Percentiles rank a stretch among this genome's conserved stretches.
phyloP scores from a whole-genome alignment of 768 basidiomycete genomes.

The Krasilnikovozyma curviuscula region DNA sequence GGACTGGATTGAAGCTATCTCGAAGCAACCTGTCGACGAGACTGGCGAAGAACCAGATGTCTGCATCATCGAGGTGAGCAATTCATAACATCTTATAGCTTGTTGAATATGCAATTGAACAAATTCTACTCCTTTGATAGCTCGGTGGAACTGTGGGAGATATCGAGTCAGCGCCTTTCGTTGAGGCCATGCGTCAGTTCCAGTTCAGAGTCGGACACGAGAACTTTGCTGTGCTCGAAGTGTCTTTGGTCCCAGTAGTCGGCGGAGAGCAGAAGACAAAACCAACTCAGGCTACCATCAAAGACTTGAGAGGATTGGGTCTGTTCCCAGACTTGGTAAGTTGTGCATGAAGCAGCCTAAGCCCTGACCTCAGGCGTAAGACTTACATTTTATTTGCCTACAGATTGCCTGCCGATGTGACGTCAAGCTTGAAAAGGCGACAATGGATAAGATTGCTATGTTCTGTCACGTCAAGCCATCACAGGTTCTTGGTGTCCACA shows the following conservation, averaged over 20 bases:
- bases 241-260: slow-evolving; percentile 94
- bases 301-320: slow-evolving; percentile 78
- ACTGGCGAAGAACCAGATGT: slow-evolving; percentile 84
- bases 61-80: slow-evolving; percentile 87
- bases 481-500: slow-evolving; percentile 80
- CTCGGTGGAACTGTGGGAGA: slow-evolving; percentile 97
- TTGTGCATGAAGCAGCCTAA: slow-evolving; percentile 3
- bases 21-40: slow-evolving; percentile 84
- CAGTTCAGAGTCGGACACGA: slow-evolving; percentile 93
- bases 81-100: neutral
- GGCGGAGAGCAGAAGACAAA: slow-evolving; percentile 99
- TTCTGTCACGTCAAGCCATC: slow-evolving; percentile 86
- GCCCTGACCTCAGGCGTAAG: neutral
- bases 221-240: slow-evolving; percentile 91
- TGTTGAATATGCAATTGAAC: neutral
- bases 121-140: slow-evolving; percentile 28
- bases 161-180: slow-evolving; percentile 93
- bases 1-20: slow-evolving; percentile 93
- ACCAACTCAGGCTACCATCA: slow-evolving; percentile 91
- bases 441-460: slow-evolving; percentile 95
- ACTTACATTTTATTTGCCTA: neutral
- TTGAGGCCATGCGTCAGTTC: slow-evolving; percentile 99
- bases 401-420: slow-evolving; percentile 88
- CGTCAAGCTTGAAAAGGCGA: slow-evolving; percentile 57
- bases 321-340: slow-evolving; percentile 76